Evolutionary conservation across 2,329 filamentous ascomycete species (phyloP), one percentile per base, ranked within the genome.

Genomic region (Paramyrothecium sp.): DNA sequence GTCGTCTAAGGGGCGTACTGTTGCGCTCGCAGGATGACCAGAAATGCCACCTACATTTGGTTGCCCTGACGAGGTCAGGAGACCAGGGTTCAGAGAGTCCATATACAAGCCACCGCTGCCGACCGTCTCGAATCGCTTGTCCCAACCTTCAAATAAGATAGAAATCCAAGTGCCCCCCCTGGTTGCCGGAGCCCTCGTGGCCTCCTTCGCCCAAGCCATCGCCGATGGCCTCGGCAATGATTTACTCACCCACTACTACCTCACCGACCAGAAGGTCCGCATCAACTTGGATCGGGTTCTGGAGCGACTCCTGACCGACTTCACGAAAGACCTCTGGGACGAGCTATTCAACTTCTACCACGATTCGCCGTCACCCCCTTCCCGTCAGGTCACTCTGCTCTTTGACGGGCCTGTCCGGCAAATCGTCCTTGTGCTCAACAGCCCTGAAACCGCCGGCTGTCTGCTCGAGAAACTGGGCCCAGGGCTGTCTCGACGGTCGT

Each of bases 371-470:
- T 67, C 67, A 3, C 62, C 66, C n/a, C 68, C 65, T 3, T 61
- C 64, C 1, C 66, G 64, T 17, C 73, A 74, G 51, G 66, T 74
- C 47, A 63, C 62, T 21, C 65, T 71, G 5, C 59, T 75, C 3
- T 75, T 75, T 13, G 70, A 74, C 38, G 73, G 73, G 0, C 73
- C 73, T 7, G 63, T 75, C n/a, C 69, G 69, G 13, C 73, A 75
- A 54, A 61, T 74, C n/a, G 60, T 74, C 12, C 63, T 75, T 7
- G 67, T 74, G 16, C 68, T 75, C 38, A 71, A 72, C 50, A 69
- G 73, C 1, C 73, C 73, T 5, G 73, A 75, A 57, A 68, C 69
- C 17, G 63, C 73, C 5, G 62, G 61, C 23, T 74, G 71, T 46
- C 53, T 75, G 1, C 65, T 75, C 8, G 70, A 75, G 17, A 71